These are phyloP conservation scores for Picochlorum sp. DNA, from an alignment of 139 green algal species.

Conservation along the genomic window DNA sequence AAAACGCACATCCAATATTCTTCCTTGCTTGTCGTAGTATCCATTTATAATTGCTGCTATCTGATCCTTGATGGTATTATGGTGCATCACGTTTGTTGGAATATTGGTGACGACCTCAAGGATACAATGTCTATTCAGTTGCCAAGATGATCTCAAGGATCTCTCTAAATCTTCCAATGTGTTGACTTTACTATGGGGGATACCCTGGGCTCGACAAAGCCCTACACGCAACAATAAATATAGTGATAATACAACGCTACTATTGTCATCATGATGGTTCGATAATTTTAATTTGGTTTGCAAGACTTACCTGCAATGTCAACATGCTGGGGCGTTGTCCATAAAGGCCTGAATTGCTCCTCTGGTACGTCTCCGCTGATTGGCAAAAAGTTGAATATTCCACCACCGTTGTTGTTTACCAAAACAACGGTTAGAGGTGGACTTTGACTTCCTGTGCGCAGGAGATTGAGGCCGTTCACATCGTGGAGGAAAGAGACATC, in stretches of 20 bases:
- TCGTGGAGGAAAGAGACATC: slow-evolving; percentile 99
- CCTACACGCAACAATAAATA: too few species aligned
- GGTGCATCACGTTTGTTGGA: slow-evolving; percentile 57
- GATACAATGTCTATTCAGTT: slow-evolving; percentile 68
- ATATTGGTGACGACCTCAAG: slow-evolving; percentile 67
- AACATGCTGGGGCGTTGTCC: slow-evolving; percentile 82
- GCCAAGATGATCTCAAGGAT: slow-evolving; percentile 65
- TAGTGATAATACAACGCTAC: too few species aligned
- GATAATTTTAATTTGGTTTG: too few species aligned
- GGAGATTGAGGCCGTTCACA: slow-evolving; percentile 84
- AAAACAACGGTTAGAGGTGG: slow-evolving; percentile 86
- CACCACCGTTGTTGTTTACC: slow-evolving; percentile 92
- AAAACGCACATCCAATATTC: neutral
- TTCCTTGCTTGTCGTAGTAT: neutral
- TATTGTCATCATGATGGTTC: too few species aligned
- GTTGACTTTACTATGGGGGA: slow-evolving; percentile 62
- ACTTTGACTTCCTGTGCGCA: slow-evolving; percentile 49
- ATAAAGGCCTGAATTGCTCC: slow-evolving; percentile 71
- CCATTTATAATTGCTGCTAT: slow-evolving; percentile 1
- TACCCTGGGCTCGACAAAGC: slow-evolving; percentile 67
- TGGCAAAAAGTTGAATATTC: slow-evolving; percentile 95
- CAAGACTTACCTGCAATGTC: slow-evolving; percentile 68
- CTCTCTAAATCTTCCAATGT: slow-evolving; percentile 31
- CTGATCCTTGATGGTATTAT: slow-evolving; percentile 48
- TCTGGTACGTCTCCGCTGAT: slow-evolving; percentile 55